Evolutionary conservation across 345 rosid species (phyloP).

Genomic region (Eucalyptus tenuipes): DNA sequence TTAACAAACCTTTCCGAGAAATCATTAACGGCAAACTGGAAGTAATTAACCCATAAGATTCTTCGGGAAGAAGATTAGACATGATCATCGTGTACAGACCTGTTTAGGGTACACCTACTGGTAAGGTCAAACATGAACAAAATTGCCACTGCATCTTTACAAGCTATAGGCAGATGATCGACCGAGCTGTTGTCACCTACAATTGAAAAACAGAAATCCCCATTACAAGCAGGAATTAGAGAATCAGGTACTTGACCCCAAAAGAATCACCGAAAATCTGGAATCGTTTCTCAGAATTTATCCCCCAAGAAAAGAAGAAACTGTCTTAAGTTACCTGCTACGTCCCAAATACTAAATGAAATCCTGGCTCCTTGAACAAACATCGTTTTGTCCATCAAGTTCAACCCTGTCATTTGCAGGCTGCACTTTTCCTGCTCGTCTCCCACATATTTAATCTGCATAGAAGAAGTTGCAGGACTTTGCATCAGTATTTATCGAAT

Average conservation of each 20-base stretch:
- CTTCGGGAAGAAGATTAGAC: background rate
- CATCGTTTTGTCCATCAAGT: slow-evolving; percentile 78
- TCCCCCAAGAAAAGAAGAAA: background rate
- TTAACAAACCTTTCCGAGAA: background rate
- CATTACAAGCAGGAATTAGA: background rate
- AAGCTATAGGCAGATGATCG: slow-evolving; percentile 84
- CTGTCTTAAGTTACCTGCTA: slow-evolving; percentile 38
- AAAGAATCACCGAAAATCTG: background rate
- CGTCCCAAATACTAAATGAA: slow-evolving; percentile 93
- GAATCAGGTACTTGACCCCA: background rate
- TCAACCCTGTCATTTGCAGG: slow-evolving; percentile 73
- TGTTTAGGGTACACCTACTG: slow-evolving; percentile 86
- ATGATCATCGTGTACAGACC: slow-evolving; percentile 12
- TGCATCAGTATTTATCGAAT: background rate
- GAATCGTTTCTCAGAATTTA: background rate
- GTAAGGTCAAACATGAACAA: slow-evolving; percentile 98
- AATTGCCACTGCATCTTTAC: slow-evolving; percentile 95
- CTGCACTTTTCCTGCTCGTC: slow-evolving; percentile 54
- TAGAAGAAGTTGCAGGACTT: background rate
- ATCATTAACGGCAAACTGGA: background rate
- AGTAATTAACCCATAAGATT: background rate
- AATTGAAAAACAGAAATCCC: background rate
- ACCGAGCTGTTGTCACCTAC: slow-evolving; percentile 57
- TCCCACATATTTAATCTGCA: slow-evolving; percentile 73
- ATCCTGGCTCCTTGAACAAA: slow-evolving; percentile 74